Conservation (phyloP, 257 asterid species). For the Solanum ossicruentum region DNA sequence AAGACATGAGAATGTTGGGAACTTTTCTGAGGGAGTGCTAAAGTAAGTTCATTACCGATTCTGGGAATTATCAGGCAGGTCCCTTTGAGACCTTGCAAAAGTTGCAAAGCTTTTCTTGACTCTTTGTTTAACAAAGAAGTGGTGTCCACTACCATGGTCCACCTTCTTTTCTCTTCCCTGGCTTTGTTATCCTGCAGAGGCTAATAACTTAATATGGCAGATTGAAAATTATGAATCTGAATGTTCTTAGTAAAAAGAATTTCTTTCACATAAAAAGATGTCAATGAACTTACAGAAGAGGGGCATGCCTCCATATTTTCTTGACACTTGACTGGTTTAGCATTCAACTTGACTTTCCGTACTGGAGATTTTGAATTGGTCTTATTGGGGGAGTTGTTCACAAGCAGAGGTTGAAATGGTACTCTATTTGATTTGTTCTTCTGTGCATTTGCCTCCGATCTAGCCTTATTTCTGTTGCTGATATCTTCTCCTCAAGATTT, state of each 20-base stretch:
- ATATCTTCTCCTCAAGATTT: conserved; percentile 20
- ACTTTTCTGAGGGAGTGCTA: background rate
- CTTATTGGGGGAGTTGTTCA: conserved; percentile 13
- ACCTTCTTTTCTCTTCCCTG: conserved; percentile 22
- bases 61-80: conserved; percentile 63
- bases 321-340: background rate
- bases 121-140: conserved; percentile 49
- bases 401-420: conserved; percentile 38
- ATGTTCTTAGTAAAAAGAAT: background rate
- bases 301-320: conserved; percentile 8
- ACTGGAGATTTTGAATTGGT: conserved; percentile 19
- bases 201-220: background rate
- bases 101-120: conserved; percentile 72
- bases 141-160: conserved; percentile 68
- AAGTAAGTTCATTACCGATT: conserved; percentile 34
- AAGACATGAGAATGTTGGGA: background rate
- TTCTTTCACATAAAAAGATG: background rate
- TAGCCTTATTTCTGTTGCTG: background rate
- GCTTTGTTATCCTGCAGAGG: conserved; percentile 19
- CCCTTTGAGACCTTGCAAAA: conserved; percentile 59
- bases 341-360: conserved; percentile 1
- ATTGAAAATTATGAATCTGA: background rate
- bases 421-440: conserved; percentile 29
- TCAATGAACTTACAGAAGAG: conserved; percentile 1
- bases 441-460: background rate